Percentiles rank a stretch among this genome's conserved stretches.
Evolutionary conservation across 1,139 yeast species (phyloP).

Genomic region (Saccharomyces hybrid): DNA sequence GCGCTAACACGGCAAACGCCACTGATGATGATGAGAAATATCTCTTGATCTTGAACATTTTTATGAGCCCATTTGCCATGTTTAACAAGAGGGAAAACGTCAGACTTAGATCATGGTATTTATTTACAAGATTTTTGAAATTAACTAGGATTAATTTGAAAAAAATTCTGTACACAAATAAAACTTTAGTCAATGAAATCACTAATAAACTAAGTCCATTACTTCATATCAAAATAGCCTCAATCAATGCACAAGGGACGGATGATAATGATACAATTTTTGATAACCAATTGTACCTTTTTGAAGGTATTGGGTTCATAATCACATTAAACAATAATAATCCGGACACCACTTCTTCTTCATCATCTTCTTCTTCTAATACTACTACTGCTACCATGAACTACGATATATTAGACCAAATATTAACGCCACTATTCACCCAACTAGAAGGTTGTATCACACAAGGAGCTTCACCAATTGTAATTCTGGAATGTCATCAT

Average conservation of each 20-base stretch:
- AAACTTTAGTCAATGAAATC: slow-evolving; percentile 30
- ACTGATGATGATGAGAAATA: slow-evolving; percentile 45
- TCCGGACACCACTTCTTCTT: neutral
- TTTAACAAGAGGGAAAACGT: slow-evolving; percentile 68
- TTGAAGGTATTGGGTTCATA: slow-evolving; percentile 70
- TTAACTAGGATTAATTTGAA: slow-evolving; percentile 60
- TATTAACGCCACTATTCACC: slow-evolving; percentile 71
- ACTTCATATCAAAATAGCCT: slow-evolving; percentile 50
- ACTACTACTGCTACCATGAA: slow-evolving; percentile 36
- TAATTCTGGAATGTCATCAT: slow-evolving; percentile 75
- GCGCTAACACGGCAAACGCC: slow-evolving; percentile 20
- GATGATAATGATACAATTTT: slow-evolving; percentile 57
- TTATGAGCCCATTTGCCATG: slow-evolving; percentile 73
- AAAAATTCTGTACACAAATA: neutral
- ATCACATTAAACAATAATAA: slow-evolving; percentile 25
- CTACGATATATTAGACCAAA: slow-evolving; percentile 46
- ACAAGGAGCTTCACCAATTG: slow-evolving; percentile 38
- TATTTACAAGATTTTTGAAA: slow-evolving; percentile 76
- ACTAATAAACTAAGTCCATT: slow-evolving; percentile 45
- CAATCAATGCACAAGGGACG: slow-evolving; percentile 48
- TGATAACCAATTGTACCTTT: slow-evolving; percentile 71
- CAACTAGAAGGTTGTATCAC: slow-evolving; percentile 61
- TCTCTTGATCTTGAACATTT: slow-evolving; percentile 61
- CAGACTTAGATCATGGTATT: slow-evolving; percentile 81
- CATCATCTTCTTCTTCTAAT: neutral